Percentiles rank a stretch among this genome's conserved stretches.
These are phyloP conservation scores for Fusarium sp. DNA, from an alignment of 2,329 filamentous ascomycete species.

Conservation along the genomic window DNA sequence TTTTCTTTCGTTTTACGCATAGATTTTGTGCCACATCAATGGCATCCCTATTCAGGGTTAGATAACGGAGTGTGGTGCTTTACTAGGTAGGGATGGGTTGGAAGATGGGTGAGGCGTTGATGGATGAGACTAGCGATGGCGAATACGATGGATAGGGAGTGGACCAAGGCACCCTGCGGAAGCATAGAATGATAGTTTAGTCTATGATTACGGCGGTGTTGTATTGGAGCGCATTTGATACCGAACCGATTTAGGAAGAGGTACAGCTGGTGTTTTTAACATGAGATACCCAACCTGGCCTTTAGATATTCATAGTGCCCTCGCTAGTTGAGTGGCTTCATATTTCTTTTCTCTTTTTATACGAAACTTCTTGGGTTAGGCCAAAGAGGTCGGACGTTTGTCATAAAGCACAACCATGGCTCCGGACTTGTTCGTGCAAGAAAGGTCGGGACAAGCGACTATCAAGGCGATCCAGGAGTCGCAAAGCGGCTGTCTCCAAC, in stretches of 20 bases:
- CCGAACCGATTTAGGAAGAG: slow-evolving; percentile 9
- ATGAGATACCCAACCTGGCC: slow-evolving; percentile 11
- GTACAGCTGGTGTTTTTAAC: slow-evolving; percentile 12
- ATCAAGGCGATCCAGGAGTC: neutral
- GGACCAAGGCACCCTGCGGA: neutral
- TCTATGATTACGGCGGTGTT: slow-evolving; percentile 22
- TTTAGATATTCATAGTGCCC: slow-evolving; percentile 14
- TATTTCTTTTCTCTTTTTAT: neutral
- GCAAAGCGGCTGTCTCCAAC: neutral
- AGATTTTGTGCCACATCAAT: slow-evolving; percentile 13
- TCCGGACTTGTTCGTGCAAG: neutral
- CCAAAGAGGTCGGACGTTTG: neutral
- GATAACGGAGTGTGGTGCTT: slow-evolving; percentile 5
- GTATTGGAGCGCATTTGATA: slow-evolving; percentile 10
- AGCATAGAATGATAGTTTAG: slow-evolving; percentile 32
- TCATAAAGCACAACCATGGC: neutral
- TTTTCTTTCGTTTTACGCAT: slow-evolving; percentile 17
- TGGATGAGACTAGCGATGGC: slow-evolving; percentile 10
- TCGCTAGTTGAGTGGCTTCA: neutral
- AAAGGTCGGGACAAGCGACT: neutral
- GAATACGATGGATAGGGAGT: neutral
- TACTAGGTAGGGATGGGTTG: slow-evolving; percentile 1
- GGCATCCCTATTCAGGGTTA: slow-evolving; percentile 14
- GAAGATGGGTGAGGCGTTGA: slow-evolving; percentile 33
- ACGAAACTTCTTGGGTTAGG: neutral